A percentile compares a stretch with the other conserved stretches of the same genome.
Conservation (phyloP, 768 basidiomycete species). For the Termitomyces sp. region DNA sequence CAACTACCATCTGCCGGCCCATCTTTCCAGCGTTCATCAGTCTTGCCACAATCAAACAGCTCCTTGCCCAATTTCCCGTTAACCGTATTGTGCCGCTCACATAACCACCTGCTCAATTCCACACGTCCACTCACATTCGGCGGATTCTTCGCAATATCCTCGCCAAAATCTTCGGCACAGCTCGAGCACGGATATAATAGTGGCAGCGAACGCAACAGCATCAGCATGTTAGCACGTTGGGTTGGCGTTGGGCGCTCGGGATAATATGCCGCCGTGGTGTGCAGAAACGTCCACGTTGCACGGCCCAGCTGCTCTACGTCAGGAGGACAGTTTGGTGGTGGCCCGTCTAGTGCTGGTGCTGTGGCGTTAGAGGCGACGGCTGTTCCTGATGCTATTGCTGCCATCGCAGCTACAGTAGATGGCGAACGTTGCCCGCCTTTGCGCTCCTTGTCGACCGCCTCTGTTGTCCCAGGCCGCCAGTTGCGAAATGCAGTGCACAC, state of each 20-base stretch:
- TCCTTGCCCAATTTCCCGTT: slow-evolving; percentile 83
- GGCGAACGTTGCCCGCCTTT: slow-evolving; percentile 13
- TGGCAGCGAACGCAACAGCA: slow-evolving; percentile 72
- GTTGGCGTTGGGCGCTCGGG: slow-evolving; percentile 70
- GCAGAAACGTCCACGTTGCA: slow-evolving; percentile 96
- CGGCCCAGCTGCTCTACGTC: slow-evolving; percentile 87
- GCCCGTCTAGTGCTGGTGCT: slow-evolving; percentile 27
- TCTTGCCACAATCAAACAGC: slow-evolving; percentile 73
- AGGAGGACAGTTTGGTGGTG: slow-evolving; percentile 73
- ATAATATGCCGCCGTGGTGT: slow-evolving; percentile 94
- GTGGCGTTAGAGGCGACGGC: slow-evolving; percentile 16
- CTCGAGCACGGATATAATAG: slow-evolving; percentile 82
- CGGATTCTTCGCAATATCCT: slow-evolving; percentile 57
- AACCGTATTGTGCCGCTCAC: slow-evolving; percentile 89
- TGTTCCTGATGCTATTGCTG: slow-evolving; percentile 19
- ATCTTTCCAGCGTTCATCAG: slow-evolving; percentile 89
- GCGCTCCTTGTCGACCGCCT: slow-evolving; percentile 18
- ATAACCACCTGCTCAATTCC: slow-evolving; percentile 79
- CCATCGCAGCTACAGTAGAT: slow-evolving; percentile 20
- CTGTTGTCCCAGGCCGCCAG: slow-evolving; percentile 47
- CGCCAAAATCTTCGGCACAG: slow-evolving; percentile 80
- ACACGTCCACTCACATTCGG: slow-evolving; percentile 74
- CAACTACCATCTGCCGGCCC: slow-evolving; percentile 86
- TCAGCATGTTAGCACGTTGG: slow-evolving; percentile 82
- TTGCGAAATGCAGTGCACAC: slow-evolving; percentile 78